Conservation (phyloP, 2,329 filamentous ascomycete genomes). For the Scedosporium apiospermum region DNA sequence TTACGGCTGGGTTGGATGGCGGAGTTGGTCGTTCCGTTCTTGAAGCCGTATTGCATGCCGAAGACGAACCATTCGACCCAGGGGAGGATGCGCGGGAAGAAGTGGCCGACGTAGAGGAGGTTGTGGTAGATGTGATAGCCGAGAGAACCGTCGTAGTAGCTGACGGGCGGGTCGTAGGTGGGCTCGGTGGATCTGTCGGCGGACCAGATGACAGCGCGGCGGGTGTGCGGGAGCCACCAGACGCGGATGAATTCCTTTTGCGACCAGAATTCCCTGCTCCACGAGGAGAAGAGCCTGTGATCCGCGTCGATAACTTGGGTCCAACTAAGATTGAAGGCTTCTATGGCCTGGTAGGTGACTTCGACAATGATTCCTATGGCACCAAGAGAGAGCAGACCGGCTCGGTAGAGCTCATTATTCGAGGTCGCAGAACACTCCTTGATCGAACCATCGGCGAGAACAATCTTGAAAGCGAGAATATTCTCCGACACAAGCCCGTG, state of each 20-base stretch:
- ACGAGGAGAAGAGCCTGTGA: constrained; percentile 56
- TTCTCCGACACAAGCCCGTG: constrained; percentile 81
- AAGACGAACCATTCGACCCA: constrained; percentile 96
- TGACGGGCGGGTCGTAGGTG: constrained; percentile 47
- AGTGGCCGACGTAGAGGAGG: constrained; percentile 71
- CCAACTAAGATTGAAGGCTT: constrained; percentile 80
- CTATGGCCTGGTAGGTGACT: constrained; percentile 73
- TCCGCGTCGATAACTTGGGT: constrained; percentile 68
- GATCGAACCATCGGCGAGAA: constrained; percentile 69
- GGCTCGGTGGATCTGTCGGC: constrained; percentile 67
- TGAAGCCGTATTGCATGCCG: constrained; percentile 94
- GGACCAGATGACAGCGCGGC: constrained; percentile 79
- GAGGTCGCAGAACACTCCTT: constrained; percentile 59
- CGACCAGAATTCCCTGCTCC: constrained; percentile 70
- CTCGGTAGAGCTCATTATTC: constrained; percentile 75
- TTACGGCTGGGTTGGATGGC: constrained; percentile 72
- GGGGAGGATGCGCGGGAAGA: constrained; percentile 68
- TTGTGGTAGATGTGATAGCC: constrained; percentile 92
- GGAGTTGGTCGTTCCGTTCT: constrained; percentile 54
- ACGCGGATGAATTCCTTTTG: constrained; percentile 82
- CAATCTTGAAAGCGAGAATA: constrained; percentile 65
- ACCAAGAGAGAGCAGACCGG: constrained; percentile 77
- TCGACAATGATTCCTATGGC: constrained; percentile 87
- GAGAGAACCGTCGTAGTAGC: constrained; percentile 72
- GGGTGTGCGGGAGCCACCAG: constrained; percentile 96